Evolutionary conservation across 2,329 filamentous ascomycete genomes (phyloP), one percentile per base, ranked within the genome.

Genomic region (Aspergillus ochraceus): DNA sequence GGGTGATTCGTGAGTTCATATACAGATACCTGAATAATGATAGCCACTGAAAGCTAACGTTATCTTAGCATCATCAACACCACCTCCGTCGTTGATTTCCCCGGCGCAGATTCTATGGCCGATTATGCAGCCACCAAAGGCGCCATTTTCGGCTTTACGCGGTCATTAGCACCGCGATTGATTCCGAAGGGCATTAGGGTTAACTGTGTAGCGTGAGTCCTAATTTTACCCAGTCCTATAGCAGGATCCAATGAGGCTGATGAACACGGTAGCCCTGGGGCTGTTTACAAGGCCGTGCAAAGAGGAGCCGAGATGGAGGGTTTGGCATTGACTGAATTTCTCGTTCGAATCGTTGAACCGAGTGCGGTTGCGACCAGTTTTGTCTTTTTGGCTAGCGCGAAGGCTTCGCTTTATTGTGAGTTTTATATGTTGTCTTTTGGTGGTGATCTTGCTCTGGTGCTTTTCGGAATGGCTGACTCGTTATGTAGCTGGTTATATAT

Each of bases 91-190:
- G 80, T 81, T n/a, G 79, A 81, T 1, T 86, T 85, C 71, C 77
- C 82, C 58, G 84, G 84, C 1, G 83, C 81, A 2, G 62, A 71
- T 0, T 60, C 69, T 19, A 80, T 85, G 74, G 66, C 86, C 2
- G 85, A 87, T 68, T 87, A 86, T 64, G 76, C 81, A 2, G 74
- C 83, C 10, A 86, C 83, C 6, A 87, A 88, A 66, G 84, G 83
- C 6, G 84, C 84, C 24, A 85, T 87, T 58, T 77, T 80, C 2
- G 80, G 80, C 0, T 86, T 87, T 64, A 86, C 84, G 0, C 75
- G 80, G 12, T 76, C 82, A 5, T 71, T 87, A 42, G 78, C 83
- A 0, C 77, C 82, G 61, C 80, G 86, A 57, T 72, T 86, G 4
- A 75, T 81, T n/a, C 75, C 80, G 1, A 84, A 82, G 65, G 85